These are phyloP conservation scores for Casuarina equisetifolia DNA, from an alignment of 306 rosid species.

Conservation along the genomic window DNA sequence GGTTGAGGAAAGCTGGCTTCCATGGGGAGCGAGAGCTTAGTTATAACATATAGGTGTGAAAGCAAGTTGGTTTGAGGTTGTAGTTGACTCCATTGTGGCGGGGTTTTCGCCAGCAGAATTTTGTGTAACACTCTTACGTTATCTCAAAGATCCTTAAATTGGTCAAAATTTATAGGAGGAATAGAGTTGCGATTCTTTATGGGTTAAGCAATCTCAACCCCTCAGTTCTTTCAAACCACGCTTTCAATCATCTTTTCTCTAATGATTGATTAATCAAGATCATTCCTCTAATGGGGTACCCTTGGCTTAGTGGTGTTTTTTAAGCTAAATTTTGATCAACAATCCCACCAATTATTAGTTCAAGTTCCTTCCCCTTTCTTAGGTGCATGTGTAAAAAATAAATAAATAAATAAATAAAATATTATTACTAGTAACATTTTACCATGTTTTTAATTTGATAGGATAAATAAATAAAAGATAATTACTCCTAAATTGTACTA, in stretches of 20 bases:
- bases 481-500: no score
- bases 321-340: no score
- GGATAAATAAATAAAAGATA: no score
- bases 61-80: constrained; percentile 17
- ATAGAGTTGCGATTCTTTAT: constrained; percentile 11
- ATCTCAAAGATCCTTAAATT: constrained; percentile 8
- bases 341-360: no score
- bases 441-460: no score
- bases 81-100: constrained; percentile 6
- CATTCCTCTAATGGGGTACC: no score
- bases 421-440: no score
- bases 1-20: constrained; percentile 22
- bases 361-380: no score
- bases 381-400: no score
- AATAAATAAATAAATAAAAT: no score
- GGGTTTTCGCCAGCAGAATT: background rate
- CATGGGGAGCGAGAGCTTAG: constrained; percentile 19
- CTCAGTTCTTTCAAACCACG: background rate
- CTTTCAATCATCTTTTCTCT: background rate
- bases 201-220: background rate
- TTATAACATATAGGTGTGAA: constrained; percentile 17
- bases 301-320: no score
- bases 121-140: constrained; percentile 15
- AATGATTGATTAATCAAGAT: no score
- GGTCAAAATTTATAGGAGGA: constrained; percentile 21